Base-by-base conservation (phyloP, 2,329 filamentous ascomycete species). In the Penicillium sp. region DNA sequence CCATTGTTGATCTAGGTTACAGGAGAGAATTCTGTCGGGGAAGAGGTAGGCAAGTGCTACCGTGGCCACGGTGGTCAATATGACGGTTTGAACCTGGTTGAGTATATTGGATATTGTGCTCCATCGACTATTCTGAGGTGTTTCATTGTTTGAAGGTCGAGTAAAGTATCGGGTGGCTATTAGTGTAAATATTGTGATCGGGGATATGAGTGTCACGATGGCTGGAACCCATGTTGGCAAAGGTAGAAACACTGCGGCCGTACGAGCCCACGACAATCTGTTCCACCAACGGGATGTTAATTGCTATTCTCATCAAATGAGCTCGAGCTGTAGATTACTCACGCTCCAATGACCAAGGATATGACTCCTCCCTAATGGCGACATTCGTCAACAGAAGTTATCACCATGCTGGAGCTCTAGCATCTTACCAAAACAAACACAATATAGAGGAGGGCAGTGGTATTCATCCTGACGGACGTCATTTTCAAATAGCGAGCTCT, bases 1-100 rank as follows among this genome's bases (percentile, higher is more conserved):
- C 72, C 72, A 75, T 57, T 69, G 62, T 25, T 64, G 53, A 16
- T 74, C 69, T 0, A 74, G 63, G 19, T 65, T 64, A 50, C 73
- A 76, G 25, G 57, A 47, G 8, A 68, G 54, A 13, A 67, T 60
- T 11, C 61, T 58, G 2, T 65, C 62, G 0, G 72, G 68, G 26
- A 67, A 64, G 19, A 69, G 62, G 48, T 73, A 73, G 4, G 68
- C 59, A 6, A 71, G 57, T 37, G 67, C 65, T 8, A 71, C 49
- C n/a, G 69, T 71, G 29, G 70, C 64, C n/a, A 74, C 44, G 21
- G 66, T 53, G 1, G 69, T 64, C 4, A 66, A 61, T n/a, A 72
- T 56, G 26, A 72, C 53, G 1, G 68, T 67, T 16, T 68, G 59
- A 7, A 66, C 37, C 25, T 64, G 62, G 52, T 66, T 57, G 16